Conservation (phyloP, 2,329 filamentous ascomycete species). For the Aspergillus fructus region DNA sequence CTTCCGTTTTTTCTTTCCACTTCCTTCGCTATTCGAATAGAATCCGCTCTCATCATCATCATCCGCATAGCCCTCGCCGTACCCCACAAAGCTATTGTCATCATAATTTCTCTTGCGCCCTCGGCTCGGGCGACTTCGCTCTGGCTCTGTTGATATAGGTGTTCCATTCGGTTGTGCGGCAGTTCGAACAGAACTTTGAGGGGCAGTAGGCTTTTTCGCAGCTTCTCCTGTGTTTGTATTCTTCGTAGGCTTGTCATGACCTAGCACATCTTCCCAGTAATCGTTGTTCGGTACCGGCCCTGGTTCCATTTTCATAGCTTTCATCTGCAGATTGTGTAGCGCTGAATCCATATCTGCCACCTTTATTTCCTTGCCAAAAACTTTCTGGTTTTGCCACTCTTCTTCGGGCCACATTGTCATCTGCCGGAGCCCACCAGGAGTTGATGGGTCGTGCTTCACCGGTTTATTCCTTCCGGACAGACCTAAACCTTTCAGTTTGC, state of each 20-base stretch:
- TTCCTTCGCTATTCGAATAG: constrained; percentile 45
- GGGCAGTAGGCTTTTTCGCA: constrained; percentile 30
- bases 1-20: constrained; percentile 49
- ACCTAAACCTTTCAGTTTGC: constrained; percentile 49
- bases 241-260: constrained; percentile 47
- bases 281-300: constrained; percentile 47
- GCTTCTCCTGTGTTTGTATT: constrained; percentile 27
- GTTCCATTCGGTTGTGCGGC: constrained; percentile 29
- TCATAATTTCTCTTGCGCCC: constrained; percentile 52
- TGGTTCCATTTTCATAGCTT: constrained; percentile 50
- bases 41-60: constrained; percentile 46
- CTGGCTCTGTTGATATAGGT: constrained; percentile 30
- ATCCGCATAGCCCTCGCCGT: constrained; percentile 52
- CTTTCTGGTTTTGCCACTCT: constrained; percentile 52
- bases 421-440: constrained; percentile 39
- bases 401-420: constrained; percentile 51
- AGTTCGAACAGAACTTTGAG: constrained; percentile 24
- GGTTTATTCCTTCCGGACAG: constrained; percentile 51
- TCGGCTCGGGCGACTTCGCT: constrained; percentile 43
- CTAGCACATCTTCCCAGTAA: constrained; percentile 50
- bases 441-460: constrained; percentile 43
- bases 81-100: constrained; percentile 52
- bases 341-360: constrained; percentile 42
- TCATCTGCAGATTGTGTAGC: constrained; percentile 41
- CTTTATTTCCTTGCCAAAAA: constrained; percentile 47